Base-by-base conservation (phyloP, 1,284 basidiomycete genomes). In the Puccinia novopanici region DNA sequence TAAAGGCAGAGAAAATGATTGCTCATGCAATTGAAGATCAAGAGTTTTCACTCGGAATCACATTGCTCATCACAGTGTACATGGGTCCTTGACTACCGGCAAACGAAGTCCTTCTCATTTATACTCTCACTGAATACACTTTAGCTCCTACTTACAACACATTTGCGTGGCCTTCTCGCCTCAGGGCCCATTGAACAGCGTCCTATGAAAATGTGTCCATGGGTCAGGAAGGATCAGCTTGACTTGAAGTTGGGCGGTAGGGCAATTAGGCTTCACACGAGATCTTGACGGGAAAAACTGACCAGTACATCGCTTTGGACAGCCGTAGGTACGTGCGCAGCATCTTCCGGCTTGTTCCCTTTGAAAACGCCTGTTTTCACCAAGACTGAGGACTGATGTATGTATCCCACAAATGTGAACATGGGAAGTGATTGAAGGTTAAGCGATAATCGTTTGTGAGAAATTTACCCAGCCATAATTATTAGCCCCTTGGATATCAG, bases 401-500 rank as follows among this genome's bases (percentile, higher is more conserved):
- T 24, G 34, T 9, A 27, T n/a, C n/a, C n/a, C n/a, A 19, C 2
- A 68, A 6, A 34, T 19, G 22, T 68, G 22, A 34, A 15, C 22
- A 77, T 50, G 34, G 50, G 19, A 52, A 3, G 12, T 22, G 34
- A 4, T 40, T 68, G 24, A 15, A 40, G 34, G 5, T 63, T 52
- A 68, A 40, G 9, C 10, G 8, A 52, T 40, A 50, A 15, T 45
- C 15, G 15, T 45, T 45, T 45, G 55, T 8, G 6, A 68, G 57
- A 13, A 30, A 77, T 27, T 42, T 48, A 77, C 75, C 75, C 75
- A 78, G 22, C 75, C 75, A 52, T 70, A 78, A 42, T 68, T 70
- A 59, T 78, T 78, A 10, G 75, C 75, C 3, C 75, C 75, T 68
- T 78, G 75, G 15, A 78, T 78, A 70, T 78, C 75, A 70, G 75